These are phyloP conservation scores for Panicum miliaceum DNA, from an alignment of 176 grass and related monocot genomes.

Conservation along the genomic window DNA sequence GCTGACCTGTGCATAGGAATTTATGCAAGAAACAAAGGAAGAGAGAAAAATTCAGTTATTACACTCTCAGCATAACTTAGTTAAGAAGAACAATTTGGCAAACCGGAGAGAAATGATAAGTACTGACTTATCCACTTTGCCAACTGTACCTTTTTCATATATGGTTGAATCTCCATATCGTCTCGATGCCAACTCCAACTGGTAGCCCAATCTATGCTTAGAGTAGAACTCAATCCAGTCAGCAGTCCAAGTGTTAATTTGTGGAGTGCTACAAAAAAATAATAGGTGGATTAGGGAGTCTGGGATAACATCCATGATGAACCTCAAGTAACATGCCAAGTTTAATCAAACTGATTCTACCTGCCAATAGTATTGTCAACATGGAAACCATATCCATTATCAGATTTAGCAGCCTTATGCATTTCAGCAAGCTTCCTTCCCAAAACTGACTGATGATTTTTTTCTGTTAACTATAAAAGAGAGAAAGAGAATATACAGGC, in stretches of 20 bases:
- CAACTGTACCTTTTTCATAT: slow-evolving; percentile 64
- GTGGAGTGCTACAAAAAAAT: slow-evolving; percentile 62
- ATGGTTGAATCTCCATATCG: slow-evolving; percentile 68
- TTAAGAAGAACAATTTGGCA: not conserved
- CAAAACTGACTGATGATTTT: slow-evolving; percentile 61
- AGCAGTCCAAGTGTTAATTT: slow-evolving; percentile 82
- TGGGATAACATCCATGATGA: not conserved
- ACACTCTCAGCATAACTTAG: not conserved
- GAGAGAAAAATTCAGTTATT: not conserved
- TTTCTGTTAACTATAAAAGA: slow-evolving; percentile 19
- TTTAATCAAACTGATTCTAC: slow-evolving; percentile 35
- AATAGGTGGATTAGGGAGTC: not conserved
- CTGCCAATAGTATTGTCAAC: slow-evolving; percentile 87
- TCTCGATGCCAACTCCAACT: slow-evolving; percentile 54
- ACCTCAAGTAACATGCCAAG: not conserved
- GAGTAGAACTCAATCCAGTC: slow-evolving; percentile 86
- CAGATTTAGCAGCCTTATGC: slow-evolving; percentile 76
- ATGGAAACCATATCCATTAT: slow-evolving; percentile 69
- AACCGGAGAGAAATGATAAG: not conserved
- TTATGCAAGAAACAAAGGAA: slow-evolving; percentile 22
- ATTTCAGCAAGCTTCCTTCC: slow-evolving; percentile 85
- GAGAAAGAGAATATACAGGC: not conserved
- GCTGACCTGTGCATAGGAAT: slow-evolving; percentile 58
- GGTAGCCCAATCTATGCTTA: slow-evolving; percentile 77
- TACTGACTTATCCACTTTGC: not conserved